These are phyloP conservation scores for Podaxis sp. DNA, from an alignment of 768 basidiomycete species.

Conservation along the genomic window DNA sequence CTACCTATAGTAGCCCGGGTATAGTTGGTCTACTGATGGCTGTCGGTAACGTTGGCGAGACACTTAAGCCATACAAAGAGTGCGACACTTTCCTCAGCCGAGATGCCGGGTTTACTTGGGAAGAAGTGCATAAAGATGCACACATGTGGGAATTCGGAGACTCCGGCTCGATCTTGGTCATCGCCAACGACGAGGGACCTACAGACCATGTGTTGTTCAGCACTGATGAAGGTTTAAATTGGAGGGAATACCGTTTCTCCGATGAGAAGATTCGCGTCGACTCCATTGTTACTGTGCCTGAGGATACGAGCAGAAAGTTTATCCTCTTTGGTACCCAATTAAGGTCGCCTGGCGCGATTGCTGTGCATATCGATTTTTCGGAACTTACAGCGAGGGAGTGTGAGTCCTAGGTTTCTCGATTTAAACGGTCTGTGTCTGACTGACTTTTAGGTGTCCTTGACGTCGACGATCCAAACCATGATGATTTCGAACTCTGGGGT, in stretches of 20 bases:
- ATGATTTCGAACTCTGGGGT: slow-evolving; percentile 98
- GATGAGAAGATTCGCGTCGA: slow-evolving; percentile 69
- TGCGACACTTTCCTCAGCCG: slow-evolving; percentile 96
- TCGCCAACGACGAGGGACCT: slow-evolving; percentile 93
- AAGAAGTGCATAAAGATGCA: slow-evolving; percentile 97
- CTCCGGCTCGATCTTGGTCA: slow-evolving; percentile 88
- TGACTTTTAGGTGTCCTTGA: slow-evolving; percentile 56
- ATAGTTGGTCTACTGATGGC: slow-evolving; percentile 93
- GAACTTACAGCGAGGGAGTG: slow-evolving; percentile 72
- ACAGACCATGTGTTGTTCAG: slow-evolving; percentile 88
- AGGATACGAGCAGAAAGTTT: slow-evolving; percentile 89
- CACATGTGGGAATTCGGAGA: slow-evolving; percentile 98
- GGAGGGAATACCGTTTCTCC: slow-evolving; percentile 85
- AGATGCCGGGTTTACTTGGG: slow-evolving; percentile 96
- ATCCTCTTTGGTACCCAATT: slow-evolving; percentile 72
- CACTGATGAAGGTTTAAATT: slow-evolving; percentile 81
- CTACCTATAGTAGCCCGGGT: slow-evolving; percentile 91
- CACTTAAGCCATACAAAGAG: slow-evolving; percentile 74
- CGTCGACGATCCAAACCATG: slow-evolving; percentile 66
- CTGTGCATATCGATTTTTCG: slow-evolving; percentile 87
- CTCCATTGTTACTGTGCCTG: slow-evolving; percentile 81
- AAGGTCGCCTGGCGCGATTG: slow-evolving; percentile 45
- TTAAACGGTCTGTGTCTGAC: background rate
- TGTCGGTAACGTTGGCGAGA: slow-evolving; percentile 92
- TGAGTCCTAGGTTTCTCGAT: slow-evolving; percentile 32